Evolutionary conservation across 768 basidiomycete species (phyloP).

Genomic region (Galerina marginata): DNA sequence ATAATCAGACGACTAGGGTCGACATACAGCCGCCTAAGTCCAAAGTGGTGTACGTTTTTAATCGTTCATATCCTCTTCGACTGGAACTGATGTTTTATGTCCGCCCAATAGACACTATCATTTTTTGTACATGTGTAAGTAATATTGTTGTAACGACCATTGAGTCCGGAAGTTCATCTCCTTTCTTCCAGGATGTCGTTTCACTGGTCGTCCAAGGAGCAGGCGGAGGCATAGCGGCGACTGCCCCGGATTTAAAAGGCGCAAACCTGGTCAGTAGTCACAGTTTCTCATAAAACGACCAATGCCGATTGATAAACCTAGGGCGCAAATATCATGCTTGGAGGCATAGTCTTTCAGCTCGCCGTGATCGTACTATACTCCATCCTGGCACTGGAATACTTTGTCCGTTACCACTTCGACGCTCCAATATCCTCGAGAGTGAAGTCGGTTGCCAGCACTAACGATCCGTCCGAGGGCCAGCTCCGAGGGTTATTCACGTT

Average conservation of each 20-base stretch:
- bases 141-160: background rate
- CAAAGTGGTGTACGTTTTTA: constrained; percentile 45
- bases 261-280: constrained; percentile 16
- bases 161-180: background rate
- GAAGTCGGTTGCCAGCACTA: no score
- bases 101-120: constrained; percentile 41
- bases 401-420: constrained; percentile 42
- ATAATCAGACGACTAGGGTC: constrained; percentile 50
- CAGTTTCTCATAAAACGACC: background rate
- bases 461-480: no score
- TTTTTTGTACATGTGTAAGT: constrained; percentile 45
- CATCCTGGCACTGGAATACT: constrained; percentile 49
- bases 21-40: constrained; percentile 50
- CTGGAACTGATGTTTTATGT: background rate
- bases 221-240: constrained; percentile 56
- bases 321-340: constrained; percentile 59
- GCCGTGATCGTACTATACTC: constrained; percentile 47
- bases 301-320: constrained; percentile 19
- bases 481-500: constrained; percentile 14
- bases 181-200: constrained; percentile 48
- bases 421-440: background rate
- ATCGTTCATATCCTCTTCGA: background rate
- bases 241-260: constrained; percentile 22
- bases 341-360: constrained; percentile 58
- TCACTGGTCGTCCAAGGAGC: constrained; percentile 60